Base-by-base conservation (phyloP, 164 flowering plant species). In the Sedum album region DNA sequence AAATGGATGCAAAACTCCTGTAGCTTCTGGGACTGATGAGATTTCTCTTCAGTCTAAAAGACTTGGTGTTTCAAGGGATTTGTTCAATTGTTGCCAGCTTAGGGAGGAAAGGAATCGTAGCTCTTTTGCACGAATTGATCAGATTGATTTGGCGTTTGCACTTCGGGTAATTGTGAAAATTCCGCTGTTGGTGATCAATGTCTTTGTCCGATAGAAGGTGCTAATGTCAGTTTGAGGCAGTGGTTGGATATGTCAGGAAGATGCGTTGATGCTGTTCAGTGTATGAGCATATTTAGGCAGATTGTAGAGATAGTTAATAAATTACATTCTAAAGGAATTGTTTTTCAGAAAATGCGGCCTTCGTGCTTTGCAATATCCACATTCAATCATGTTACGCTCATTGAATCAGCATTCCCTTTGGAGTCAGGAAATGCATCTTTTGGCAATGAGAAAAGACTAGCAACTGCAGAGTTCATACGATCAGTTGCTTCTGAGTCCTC, bases 401-500 rank as follows among this genome's bases (percentile, higher is more conserved):
- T 55, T 55, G 60, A 55, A 23, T 55, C 60, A 55, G 60, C 8
- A 31, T 26, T 21, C 31, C 11, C 31, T 55, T 14, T 25, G 60
- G 31, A 55, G 28, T 55, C 60, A 55, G 30, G 60, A 8, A 23
- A 11, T 55, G 15, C 60, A 10, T 55, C 60, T 53, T 53, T 3
- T 53, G 60, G 15, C 2, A 25, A 25, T 1, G 60, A 30, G 60
- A 53, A 7, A 23, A 53, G 60, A 53, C 11, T 53, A 30, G 60
- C 60, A 53, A 53, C 30, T 55, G 63, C 51, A 30, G 85, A 76
- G 48, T 68, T 71, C 17, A 81, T 73, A 72, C 73, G 77, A 35
- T 73, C 80, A 30, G 64, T 77, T 9, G 73, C 80, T 49, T 62
- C 71, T 49, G 73, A 68, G 66, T 72, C 77, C 9, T 66, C 31